phyloP scores from a whole-genome alignment of 2,329 filamentous ascomycete genomes.

The Colletotrichum sp. region DNA sequence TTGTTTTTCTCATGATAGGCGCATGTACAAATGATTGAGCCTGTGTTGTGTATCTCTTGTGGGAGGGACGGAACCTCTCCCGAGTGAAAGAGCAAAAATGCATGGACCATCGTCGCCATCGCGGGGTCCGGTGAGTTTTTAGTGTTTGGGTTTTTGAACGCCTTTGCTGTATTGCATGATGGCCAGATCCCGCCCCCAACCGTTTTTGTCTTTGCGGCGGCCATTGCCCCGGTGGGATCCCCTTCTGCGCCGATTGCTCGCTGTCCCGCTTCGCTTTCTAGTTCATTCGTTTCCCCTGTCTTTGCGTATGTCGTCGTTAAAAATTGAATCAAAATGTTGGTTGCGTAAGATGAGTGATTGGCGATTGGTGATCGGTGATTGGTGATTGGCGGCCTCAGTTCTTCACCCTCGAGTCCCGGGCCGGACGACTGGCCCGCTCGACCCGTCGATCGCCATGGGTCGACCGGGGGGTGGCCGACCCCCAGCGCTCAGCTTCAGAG shows the following conservation, averaged over 20 bases:
- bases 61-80: background rate
- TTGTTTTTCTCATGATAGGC: background rate
- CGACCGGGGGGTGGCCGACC: conserved; percentile 7
- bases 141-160: conserved; percentile 5
- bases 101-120: background rate
- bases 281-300: background rate
- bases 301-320: background rate
- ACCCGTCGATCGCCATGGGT: conserved; percentile 15
- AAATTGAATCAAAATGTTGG: background rate
- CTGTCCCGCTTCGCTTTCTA: background rate
- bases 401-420: conserved; percentile 15
- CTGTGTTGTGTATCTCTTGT: background rate
- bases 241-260: background rate
- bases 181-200: background rate
- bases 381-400: background rate
- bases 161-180: background rate
- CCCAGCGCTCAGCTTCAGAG: conserved; percentile 18
- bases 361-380: background rate
- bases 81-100: background rate
- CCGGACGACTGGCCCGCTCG: conserved; percentile 13
- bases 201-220: background rate
- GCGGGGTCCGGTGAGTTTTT: background rate
- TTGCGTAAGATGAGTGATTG: background rate
- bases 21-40: background rate
- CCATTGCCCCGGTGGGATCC: background rate